These are phyloP conservation scores for Globisporangium nodosum DNA, from an alignment of 352 stramenopile species.

Conservation along the genomic window DNA sequence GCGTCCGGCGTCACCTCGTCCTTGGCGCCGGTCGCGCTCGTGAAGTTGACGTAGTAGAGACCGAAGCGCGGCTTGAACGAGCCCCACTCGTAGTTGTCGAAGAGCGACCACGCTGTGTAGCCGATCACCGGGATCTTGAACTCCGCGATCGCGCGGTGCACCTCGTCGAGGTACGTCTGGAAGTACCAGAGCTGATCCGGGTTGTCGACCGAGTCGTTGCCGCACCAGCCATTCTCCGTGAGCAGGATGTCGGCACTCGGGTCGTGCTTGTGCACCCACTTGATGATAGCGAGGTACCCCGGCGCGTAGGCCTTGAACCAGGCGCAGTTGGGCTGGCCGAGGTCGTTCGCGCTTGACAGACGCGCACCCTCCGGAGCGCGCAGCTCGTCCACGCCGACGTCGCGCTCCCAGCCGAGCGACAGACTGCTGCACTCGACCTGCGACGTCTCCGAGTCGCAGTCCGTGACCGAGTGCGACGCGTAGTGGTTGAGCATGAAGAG, in stretches of 20 bases:
- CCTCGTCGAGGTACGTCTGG: conserved; percentile 21
- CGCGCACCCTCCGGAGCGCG: too few relatives aligned
- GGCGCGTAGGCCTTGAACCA: too few relatives aligned
- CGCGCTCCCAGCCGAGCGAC: too few relatives aligned
- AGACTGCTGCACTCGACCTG: too few relatives aligned
- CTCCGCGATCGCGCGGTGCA: conserved; percentile 42
- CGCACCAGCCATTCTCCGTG: conserved; percentile 3
- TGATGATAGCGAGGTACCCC: too few relatives aligned
- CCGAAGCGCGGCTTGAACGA: conserved; percentile 51
- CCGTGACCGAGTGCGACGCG: conserved; percentile 15
- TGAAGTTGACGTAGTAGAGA: conserved; percentile 47
- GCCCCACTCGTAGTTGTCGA: conserved; percentile 96
- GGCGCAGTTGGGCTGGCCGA: too few relatives aligned
- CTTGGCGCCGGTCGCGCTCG: background rate
- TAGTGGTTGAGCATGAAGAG: conserved; percentile 96
- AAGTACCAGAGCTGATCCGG: conserved; percentile 6
- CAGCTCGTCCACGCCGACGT: too few relatives aligned
- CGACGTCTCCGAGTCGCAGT: too few relatives aligned
- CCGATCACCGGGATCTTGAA: conserved; percentile 54
- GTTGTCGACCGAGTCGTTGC: conserved; percentile 6
- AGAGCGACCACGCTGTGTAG: conserved; percentile 91
- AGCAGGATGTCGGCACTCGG: too few relatives aligned
- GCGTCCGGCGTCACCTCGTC: background rate
- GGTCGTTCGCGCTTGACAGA: too few relatives aligned
- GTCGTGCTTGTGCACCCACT: too few relatives aligned